A percentile compares a stretch with the other conserved stretches of the same genome.
phyloP scores from a whole-genome alignment of 192 early-diverging fungal genomes.

The Coemansia sp. region DNA sequence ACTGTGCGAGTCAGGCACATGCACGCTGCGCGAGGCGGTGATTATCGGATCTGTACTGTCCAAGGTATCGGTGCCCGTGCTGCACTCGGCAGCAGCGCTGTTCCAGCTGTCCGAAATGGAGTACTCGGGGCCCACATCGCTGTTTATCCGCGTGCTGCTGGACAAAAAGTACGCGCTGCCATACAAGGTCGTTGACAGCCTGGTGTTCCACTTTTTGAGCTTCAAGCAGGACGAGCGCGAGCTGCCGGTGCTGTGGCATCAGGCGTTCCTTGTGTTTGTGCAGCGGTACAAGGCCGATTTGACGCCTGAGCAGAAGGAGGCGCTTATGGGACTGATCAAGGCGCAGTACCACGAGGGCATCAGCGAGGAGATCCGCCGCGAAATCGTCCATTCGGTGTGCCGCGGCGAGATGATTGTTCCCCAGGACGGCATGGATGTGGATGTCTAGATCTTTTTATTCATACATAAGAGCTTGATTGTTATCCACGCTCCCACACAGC shows the following conservation, averaged over 20 bases:
- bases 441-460: conserved; percentile 9
- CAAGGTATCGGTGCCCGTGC: conserved; percentile 91
- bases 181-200: conserved; percentile 91
- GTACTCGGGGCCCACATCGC: conserved; percentile 89
- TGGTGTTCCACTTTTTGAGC: conserved; percentile 94
- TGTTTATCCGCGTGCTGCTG: conserved; percentile 93
- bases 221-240: conserved; percentile 81
- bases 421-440: conserved; percentile 57
- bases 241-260: conserved; percentile 98
- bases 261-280: conserved; percentile 91
- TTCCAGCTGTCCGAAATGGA: conserved; percentile 97
- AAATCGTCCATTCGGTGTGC: conserved; percentile 71
- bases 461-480: conserved; percentile 8
- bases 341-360: conserved; percentile 79
- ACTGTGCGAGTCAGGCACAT: conserved; percentile 86
- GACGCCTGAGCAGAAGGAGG: conserved; percentile 91
- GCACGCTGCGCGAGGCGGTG: conserved; percentile 94
- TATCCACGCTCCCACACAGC: conserved; percentile 1
- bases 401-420: conserved; percentile 69
- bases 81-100: conserved; percentile 93
- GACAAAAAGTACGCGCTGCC: conserved; percentile 99
- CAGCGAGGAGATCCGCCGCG: conserved; percentile 91
- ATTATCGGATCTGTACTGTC: conserved; percentile 90
- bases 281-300: conserved; percentile 97
- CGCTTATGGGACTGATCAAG: conserved; percentile 79